Base-by-base conservation (phyloP, 176 grass and related monocot genomes). In the Tuctoria greenei region DNA sequence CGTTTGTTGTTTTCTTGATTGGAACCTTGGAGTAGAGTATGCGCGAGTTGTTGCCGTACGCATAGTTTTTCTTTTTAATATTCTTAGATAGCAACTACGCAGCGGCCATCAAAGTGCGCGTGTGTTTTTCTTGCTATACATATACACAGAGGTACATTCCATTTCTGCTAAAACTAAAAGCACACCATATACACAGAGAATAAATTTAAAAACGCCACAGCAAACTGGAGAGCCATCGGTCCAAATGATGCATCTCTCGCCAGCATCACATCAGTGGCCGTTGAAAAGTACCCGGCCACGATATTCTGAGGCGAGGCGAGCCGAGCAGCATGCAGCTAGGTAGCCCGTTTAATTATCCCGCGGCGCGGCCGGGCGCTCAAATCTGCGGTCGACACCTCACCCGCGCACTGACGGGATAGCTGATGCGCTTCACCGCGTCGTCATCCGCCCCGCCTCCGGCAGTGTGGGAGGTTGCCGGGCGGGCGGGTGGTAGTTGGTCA, bases 401-500 rank as follows among this genome's bases (percentile, higher is more conserved):
- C 42, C 24, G 37, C 13, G 5, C 10, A 21, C 8, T 47, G 84
- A 76, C 84, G 38, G 44, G 62, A 71, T 61, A 76, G 84, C 72
- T 71, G 72, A 77, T 39, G 38, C 72, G n/a, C 46, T 40, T 59
- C 18, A 26, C 37, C 26, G 14, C 64, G 21, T 65, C 64, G 21
- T 65, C 71, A 63, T 27, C 38, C 67, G 31, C 31, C 31, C 31
- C 31, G 31, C 31, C 31, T 31, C 31, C 31, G 31, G 31, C 31
- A n/a, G n/a, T 31, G 2, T 3, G 31, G 31, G 31, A 1, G 44
- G 47, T 2, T 16, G 46, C 7, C 27, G 35, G 61, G 20, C 27
- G 35, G 61, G 20, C 61, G 84, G 37, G 79, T 72, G 73, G 79
- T 87, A 78, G 40, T 72, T 87, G 73, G 85, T 67, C 79, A 82